Conservation (phyloP, 352 stramenopile species). For the Globisporangium echinulatum region DNA sequence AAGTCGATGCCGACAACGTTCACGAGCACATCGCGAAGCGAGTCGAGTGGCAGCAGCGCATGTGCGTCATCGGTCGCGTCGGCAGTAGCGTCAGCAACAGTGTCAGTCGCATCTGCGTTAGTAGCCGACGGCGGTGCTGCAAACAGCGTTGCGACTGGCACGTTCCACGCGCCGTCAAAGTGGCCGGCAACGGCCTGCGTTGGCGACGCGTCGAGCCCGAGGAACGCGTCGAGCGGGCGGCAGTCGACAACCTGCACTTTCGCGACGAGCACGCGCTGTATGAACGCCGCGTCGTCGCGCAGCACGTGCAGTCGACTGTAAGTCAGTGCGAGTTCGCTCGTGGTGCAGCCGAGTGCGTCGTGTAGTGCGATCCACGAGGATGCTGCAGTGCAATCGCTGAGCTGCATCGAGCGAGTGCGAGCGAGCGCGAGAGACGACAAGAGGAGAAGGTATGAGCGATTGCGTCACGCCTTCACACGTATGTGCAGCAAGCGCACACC, state of each 20-base stretch:
- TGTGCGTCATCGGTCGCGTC: slow-evolving; percentile 17
- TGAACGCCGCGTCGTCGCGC: slow-evolving; percentile 15
- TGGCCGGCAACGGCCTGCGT: slow-evolving; percentile 43
- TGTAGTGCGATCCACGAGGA: slow-evolving; percentile 30
- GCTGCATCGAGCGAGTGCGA: slow-evolving; percentile 4
- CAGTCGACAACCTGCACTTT: slow-evolving; percentile 48
- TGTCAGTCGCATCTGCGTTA: background rate
- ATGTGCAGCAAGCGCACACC: background rate
- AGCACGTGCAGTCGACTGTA: slow-evolving; percentile 19
- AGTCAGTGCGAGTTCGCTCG: slow-evolving; percentile 21
- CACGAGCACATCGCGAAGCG: slow-evolving; percentile 31
- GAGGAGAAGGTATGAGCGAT: too few relatives aligned
- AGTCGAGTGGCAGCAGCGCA: slow-evolving; percentile 28
- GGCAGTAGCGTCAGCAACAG: background rate
- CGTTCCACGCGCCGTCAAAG: slow-evolving; percentile 36
- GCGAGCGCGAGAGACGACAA: background rate
- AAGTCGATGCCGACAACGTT: slow-evolving; percentile 34
- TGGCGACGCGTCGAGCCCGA: slow-evolving; percentile 27
- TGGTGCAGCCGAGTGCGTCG: slow-evolving; percentile 36
- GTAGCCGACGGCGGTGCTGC: background rate
- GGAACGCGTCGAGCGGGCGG: slow-evolving; percentile 33
- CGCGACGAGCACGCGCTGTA: slow-evolving; percentile 22
- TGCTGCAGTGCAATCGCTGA: slow-evolving; percentile 18
- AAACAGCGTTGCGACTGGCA: slow-evolving; percentile 51
- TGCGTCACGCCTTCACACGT: too few relatives aligned